Conservation (phyloP, 2,329 filamentous ascomycete genomes). For the Trichophyton simii region DNA sequence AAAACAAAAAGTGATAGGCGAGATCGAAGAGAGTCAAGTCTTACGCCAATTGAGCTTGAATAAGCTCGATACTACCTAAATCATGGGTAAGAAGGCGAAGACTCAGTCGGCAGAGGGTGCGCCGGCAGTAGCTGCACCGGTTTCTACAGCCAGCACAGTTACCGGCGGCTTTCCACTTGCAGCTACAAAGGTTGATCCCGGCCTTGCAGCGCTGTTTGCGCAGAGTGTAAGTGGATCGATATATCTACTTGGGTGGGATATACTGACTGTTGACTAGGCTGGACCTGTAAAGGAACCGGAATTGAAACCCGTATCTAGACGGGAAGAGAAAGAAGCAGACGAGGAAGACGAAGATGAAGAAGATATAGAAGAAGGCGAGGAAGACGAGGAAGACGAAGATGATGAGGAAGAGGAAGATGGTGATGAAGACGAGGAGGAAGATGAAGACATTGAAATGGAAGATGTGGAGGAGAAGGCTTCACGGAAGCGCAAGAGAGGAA, state of each 20-base stretch:
- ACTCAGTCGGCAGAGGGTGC: slow-evolving; percentile 12
- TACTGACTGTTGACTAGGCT: slow-evolving; percentile 18
- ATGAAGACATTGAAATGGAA: not conserved
- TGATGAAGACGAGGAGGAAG: slow-evolving; percentile 34
- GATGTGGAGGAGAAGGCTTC: slow-evolving; percentile 33
- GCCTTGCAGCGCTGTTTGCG: slow-evolving; percentile 57
- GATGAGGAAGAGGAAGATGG: slow-evolving; percentile 46
- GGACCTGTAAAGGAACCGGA: slow-evolving; percentile 30
- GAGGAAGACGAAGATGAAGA: slow-evolving; percentile 20
- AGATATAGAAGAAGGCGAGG: slow-evolving; percentile 24
- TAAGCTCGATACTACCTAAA: not conserved
- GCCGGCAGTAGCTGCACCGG: slow-evolving; percentile 2
- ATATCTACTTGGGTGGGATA: not conserved
- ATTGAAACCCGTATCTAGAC: not conserved
- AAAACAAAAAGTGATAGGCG: not conserved
- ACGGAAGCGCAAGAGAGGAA: slow-evolving; percentile 44
- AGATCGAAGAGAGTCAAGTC: not conserved
- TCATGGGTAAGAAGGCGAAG: slow-evolving; percentile 9
- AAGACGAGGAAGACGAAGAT: slow-evolving; percentile 33
- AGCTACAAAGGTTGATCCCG: slow-evolving; percentile 53
- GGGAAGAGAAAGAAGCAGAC: slow-evolving; percentile 18
- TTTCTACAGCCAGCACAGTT: slow-evolving; percentile 14
- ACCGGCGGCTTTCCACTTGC: slow-evolving; percentile 17
- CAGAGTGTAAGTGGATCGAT: slow-evolving; percentile 48
- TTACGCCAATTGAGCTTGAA: not conserved